Conservation (phyloP, 768 basidiomycete genomes). For the Kwoniella shandongensis region DNA sequence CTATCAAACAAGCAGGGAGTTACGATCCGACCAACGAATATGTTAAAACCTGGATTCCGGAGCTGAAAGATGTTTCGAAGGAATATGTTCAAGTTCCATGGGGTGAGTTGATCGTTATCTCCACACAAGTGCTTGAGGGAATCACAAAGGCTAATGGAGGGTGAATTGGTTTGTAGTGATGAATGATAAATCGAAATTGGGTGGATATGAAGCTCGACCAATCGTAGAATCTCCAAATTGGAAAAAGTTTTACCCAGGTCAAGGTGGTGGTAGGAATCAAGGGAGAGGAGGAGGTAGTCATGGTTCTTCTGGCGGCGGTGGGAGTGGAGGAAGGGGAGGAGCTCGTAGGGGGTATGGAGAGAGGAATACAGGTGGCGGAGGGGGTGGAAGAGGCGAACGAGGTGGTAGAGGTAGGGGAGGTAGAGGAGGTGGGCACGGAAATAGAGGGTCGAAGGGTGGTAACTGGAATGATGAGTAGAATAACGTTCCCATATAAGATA, state of each 20-base stretch:
- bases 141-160: no score
- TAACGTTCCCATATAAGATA: no score
- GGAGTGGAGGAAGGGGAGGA: constrained; percentile 13
- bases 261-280: constrained; percentile 9
- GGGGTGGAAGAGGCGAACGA: not conserved
- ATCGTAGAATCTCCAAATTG: constrained; percentile 40
- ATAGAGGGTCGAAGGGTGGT: no score
- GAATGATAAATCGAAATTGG: constrained; percentile 28
- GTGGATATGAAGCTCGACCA: constrained; percentile 39
- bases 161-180: constrained; percentile 13
- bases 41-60: constrained; percentile 48
- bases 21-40: constrained; percentile 48
- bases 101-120: constrained; percentile 34
- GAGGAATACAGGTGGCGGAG: not conserved
- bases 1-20: constrained; percentile 52
- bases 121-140: no score
- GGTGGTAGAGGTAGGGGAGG: not conserved
- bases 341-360: not conserved
- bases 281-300: constrained; percentile 19
- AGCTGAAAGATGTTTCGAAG: constrained; percentile 40
- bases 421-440: not conserved
- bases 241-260: constrained; percentile 44
- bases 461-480: no score
- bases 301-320: constrained; percentile 6
- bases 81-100: constrained; percentile 50